phyloP scores from a whole-genome alignment of 2,329 filamentous ascomycete genomes.

The Amauroascus verrucosus region DNA sequence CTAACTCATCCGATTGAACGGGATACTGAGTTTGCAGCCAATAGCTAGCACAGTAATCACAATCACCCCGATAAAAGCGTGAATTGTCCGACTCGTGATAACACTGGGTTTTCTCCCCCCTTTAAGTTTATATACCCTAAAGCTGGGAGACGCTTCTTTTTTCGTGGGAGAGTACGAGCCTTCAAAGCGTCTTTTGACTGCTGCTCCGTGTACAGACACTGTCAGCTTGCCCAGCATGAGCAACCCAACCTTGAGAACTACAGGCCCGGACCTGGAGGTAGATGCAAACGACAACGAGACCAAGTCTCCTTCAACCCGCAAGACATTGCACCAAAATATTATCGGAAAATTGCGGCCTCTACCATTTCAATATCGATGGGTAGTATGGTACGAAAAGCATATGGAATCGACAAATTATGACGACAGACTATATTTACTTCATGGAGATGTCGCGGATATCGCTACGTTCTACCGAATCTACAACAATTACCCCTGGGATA shows the following conservation, averaged over 20 bases:
- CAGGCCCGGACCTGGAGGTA: constrained; percentile 17
- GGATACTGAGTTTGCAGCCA: neutral
- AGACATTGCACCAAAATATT: constrained; percentile 35
- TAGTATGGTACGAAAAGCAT: constrained; percentile 40
- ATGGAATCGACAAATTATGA: constrained; percentile 23
- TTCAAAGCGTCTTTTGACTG: neutral
- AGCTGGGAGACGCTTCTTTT: neutral
- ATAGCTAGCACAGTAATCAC: neutral
- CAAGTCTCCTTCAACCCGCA: constrained; percentile 21
- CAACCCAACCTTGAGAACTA: constrained; percentile 19
- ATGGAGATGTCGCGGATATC: constrained; percentile 35
- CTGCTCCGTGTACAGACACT: no score
- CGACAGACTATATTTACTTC: constrained; percentile 29
- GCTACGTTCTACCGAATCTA: constrained; percentile 63
- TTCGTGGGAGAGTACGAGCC: neutral
- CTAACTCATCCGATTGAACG: neutral
- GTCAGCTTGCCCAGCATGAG: constrained; percentile 15
- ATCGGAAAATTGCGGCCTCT: constrained; percentile 38
- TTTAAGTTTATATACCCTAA: neutral
- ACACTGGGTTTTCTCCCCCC: neutral
- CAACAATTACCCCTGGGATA: constrained; percentile 68
- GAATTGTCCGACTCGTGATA: neutral
- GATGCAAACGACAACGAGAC: constrained; percentile 2
- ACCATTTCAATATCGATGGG: constrained; percentile 40
- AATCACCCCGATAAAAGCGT: neutral